Base-by-base conservation (phyloP, 768 basidiomycete species). In the Steccherinum ochraceum region DNA sequence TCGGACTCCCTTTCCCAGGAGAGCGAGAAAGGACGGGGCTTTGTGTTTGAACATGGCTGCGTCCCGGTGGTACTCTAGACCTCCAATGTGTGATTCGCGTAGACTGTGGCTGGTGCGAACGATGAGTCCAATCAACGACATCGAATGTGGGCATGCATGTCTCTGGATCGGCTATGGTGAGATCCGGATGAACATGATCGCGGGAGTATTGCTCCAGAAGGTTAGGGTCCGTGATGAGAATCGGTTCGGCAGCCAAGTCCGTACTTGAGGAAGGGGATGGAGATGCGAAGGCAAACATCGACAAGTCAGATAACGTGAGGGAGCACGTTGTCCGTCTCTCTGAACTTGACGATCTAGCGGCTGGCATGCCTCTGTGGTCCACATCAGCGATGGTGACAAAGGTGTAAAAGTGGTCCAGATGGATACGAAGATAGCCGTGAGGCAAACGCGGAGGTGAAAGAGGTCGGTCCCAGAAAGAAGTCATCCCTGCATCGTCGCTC, bases 221-320 rank as follows among this genome's bases (percentile, higher is more conserved):
- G 54, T 79, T 66, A n/a, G 74, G 75, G 59, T 94, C 93, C 10
- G 81, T 83, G 45, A 93, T 77, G 16, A 95, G 60, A 41, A 95
- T 67, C 12, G 92, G 92, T 12, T 76, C 73, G 21, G 82, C 78
- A 18, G 58, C 52, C 43, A 71, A 48, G 19, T 60, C 60, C 5
- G 52, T 21, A 30, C 54, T 58, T 10, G 41, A 35, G 7, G 30
- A 35, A 16, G 30, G 7, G 18, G 41, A 43, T 19, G 41, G 41
- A 10, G 16, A n/a, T 43, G 11, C 45, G 58, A 85, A 78, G 11
- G 72, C 70, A 55, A 87, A 83, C 10, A 79, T 58, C 13, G 84
- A 84, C 1, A 86, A 11, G 43, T 88, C 86, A 10, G 59, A 56
- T 11, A 79, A 41, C n/a, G 69, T 64, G 23, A 74, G 12, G 4